Evolutionary conservation across 306 rosid species (phyloP).

Genomic region (Vigna nakashimae): DNA sequence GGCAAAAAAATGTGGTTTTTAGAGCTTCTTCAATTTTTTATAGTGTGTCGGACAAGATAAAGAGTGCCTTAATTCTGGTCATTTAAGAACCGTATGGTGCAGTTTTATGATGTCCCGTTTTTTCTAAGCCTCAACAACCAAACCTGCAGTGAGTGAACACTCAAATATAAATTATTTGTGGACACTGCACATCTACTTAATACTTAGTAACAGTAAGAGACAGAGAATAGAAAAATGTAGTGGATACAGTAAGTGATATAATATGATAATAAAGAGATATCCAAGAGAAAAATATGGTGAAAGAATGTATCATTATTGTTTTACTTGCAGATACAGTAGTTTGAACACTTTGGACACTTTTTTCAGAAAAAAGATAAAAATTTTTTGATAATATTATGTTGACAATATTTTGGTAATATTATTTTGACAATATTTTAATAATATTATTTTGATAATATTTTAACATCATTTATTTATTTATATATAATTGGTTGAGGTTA

Average conservation of each 20-base stretch:
- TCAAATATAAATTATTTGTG: background rate
- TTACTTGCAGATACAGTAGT: too few relatives aligned
- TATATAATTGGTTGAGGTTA: too few relatives aligned
- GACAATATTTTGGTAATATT: too few relatives aligned
- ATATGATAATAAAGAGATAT: too few relatives aligned
- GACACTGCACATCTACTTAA: background rate
- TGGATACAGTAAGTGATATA: too few relatives aligned
- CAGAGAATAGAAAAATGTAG: background rate
- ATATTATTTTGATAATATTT: too few relatives aligned
- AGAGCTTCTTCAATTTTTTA: constrained; percentile 21
- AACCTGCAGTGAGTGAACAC: background rate
- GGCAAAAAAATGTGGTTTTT: constrained; percentile 25
- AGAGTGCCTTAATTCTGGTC: constrained; percentile 42
- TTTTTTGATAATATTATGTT: too few relatives aligned
- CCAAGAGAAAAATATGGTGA: too few relatives aligned
- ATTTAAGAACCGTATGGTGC: constrained; percentile 43
- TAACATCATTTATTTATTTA: too few relatives aligned
- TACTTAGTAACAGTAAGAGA: background rate
- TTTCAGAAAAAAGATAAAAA: too few relatives aligned
- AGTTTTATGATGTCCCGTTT: constrained; percentile 38
- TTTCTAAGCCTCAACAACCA: constrained; percentile 24
- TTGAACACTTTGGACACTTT: too few relatives aligned
- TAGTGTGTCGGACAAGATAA: constrained; percentile 41
- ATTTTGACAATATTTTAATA: too few relatives aligned
- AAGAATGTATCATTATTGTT: background rate